Evolutionary conservation across 2,329 filamentous ascomycete genomes (phyloP).

Genomic region (Remersonia thermophila): DNA sequence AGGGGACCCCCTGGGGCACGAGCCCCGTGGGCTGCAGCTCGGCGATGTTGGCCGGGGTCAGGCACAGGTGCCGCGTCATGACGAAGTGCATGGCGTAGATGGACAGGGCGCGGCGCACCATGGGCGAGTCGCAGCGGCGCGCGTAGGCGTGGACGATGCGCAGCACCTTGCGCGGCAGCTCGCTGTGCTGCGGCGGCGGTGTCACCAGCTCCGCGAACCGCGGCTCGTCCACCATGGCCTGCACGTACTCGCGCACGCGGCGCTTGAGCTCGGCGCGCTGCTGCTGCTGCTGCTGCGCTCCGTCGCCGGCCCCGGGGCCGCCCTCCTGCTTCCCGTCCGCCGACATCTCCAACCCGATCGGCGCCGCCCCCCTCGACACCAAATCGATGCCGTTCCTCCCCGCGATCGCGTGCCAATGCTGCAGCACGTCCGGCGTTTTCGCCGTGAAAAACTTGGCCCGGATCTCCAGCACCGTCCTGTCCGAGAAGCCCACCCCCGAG

Average conservation of each 20-base stretch:
- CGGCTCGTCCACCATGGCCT: constrained; percentile 36
- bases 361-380: constrained; percentile 30
- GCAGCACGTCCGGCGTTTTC: constrained; percentile 33
- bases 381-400: constrained; percentile 28
- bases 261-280: constrained; percentile 35
- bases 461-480: constrained; percentile 29
- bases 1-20: constrained; percentile 31
- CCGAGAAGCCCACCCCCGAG: constrained; percentile 32
- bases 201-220: constrained; percentile 39
- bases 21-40: constrained; percentile 30
- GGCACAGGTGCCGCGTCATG: constrained; percentile 41
- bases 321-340: constrained; percentile 23
- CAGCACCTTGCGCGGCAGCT: constrained; percentile 35
- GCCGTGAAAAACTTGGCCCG: constrained; percentile 41
- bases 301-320: not conserved
- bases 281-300: constrained; percentile 3
- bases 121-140: constrained; percentile 29
- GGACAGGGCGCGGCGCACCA: constrained; percentile 40
- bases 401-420: constrained; percentile 37
- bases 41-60: constrained; percentile 33
- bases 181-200: constrained; percentile 31
- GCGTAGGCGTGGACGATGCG: constrained; percentile 36
- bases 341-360: constrained; percentile 39
- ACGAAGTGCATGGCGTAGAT: constrained; percentile 47
- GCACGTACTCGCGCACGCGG: constrained; percentile 35